Conservation (phyloP, 805 yeast genomes). For the Metschnikowia koreensis region DNA sequence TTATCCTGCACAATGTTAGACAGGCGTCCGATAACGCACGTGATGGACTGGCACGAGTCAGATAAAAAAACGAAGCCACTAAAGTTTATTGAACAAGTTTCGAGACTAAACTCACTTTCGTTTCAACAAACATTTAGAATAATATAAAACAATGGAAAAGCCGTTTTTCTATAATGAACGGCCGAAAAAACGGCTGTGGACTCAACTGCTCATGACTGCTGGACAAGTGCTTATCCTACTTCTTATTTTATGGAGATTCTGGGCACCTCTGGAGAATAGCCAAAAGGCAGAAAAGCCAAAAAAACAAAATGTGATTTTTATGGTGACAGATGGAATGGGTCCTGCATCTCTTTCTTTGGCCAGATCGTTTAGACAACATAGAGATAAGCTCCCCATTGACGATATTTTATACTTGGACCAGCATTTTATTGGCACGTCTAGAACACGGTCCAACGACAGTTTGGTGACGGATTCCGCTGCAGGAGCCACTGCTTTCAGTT, state of each 20-base stretch:
- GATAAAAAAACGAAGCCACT: no score
- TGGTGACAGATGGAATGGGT: constrained; percentile 96
- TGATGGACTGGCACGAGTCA: not conserved
- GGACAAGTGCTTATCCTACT: not conserved
- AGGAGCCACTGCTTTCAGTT: constrained; percentile 92
- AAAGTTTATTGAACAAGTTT: no score
- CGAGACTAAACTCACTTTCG: not conserved
- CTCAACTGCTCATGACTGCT: not conserved
- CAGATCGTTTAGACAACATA: constrained; percentile 66
- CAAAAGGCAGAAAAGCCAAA: constrained; percentile 1
- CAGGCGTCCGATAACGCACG: not conserved
- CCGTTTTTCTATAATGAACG: constrained; percentile 8
- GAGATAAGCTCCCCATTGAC: constrained; percentile 51
- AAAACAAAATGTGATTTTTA: constrained; percentile 77
- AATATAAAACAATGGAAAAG: constrained; percentile 2
- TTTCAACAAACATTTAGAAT: not conserved
- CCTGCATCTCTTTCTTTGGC: constrained; percentile 83
- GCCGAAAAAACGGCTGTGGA: constrained; percentile 3
- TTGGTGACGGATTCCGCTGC: constrained; percentile 94
- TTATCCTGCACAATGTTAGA: not conserved
- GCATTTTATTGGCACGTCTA: constrained; percentile 74
- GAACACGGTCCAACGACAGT: constrained; percentile 77
- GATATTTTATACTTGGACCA: constrained; percentile 63
- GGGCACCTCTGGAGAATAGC: not conserved
- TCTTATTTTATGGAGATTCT: not conserved